phyloP scores from a whole-genome alignment of 768 basidiomycete species.

The Agaricus sinodeliciosus region DNA sequence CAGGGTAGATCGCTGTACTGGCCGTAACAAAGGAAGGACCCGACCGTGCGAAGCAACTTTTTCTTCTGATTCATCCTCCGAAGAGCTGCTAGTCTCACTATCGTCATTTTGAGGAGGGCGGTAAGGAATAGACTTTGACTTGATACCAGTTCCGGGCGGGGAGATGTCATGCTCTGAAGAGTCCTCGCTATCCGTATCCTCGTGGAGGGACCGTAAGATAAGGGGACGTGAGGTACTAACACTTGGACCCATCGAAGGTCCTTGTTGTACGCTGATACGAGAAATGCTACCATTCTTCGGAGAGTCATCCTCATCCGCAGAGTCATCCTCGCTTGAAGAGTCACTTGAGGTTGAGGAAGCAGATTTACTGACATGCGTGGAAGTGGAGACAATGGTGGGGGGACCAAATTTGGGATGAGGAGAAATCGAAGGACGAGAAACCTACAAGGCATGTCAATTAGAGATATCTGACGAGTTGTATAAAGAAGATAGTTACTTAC shows the following conservation, averaged over 20 bases:
- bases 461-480: neutral
- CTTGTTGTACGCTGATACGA: too few relatives aligned
- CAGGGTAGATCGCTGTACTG: neutral
- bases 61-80: neutral
- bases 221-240: too few relatives aligned
- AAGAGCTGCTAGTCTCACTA: neutral
- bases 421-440: neutral
- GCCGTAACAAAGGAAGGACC: neutral
- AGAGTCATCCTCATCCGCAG: neutral
- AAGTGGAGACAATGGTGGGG: neutral
- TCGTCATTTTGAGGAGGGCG: neutral
- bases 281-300: too few relatives aligned
- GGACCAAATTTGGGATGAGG: neutral
- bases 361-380: constrained; percentile 2
- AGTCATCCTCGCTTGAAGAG: neutral
- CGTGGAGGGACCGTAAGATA: too few relatives aligned
- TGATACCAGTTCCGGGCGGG: neutral
- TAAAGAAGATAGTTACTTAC: neutral
- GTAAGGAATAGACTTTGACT: neutral
- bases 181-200: neutral
- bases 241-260: too few relatives aligned
- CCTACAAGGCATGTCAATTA: neutral
- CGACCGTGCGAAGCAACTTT: neutral
- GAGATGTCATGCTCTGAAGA: neutral
- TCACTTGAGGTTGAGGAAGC: neutral